phyloP scores from a whole-genome alignment of 306 rosid species.

The Nissolia schottii region DNA sequence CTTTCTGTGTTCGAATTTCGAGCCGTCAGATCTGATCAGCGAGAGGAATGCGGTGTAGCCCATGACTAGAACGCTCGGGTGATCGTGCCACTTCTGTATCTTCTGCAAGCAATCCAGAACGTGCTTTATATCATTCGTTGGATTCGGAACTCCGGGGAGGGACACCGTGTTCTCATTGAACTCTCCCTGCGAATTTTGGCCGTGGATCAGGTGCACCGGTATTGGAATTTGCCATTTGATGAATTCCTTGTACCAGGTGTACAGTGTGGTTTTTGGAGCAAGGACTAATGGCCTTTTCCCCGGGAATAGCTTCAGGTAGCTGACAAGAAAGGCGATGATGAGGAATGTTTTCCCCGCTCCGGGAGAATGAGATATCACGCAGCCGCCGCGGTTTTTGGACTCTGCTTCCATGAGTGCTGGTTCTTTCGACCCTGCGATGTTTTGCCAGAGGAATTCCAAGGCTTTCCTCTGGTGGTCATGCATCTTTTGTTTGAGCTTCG shows the following conservation, averaged over 20 bases:
- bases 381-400: conserved; percentile 64
- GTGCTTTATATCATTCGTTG: conserved; percentile 65
- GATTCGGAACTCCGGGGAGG: conserved; percentile 55
- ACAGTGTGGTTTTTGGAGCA: conserved; percentile 87
- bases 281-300: conserved; percentile 72
- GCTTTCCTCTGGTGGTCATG: conserved; percentile 86
- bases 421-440: conserved; percentile 66
- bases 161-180: conserved; percentile 33
- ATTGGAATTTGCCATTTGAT: conserved; percentile 75
- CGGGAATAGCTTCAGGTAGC: conserved; percentile 77
- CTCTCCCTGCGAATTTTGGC: conserved; percentile 47
- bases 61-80: conserved; percentile 92
- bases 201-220: conserved; percentile 78
- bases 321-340: conserved; percentile 71
- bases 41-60: conserved; percentile 81
- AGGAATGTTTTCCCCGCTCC: conserved; percentile 90
- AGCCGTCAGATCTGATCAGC: conserved; percentile 76
- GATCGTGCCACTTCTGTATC: conserved; percentile 79
- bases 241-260: conserved; percentile 86
- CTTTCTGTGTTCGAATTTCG: conserved; percentile 66
- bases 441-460: conserved; percentile 75
- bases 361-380: conserved; percentile 93
- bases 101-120: conserved; percentile 71
- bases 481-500: conserved; percentile 32
- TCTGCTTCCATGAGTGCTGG: conserved; percentile 47